phyloP scores from a whole-genome alignment of 1,284 basidiomycete species.

The Kwoniella shivajii region DNA sequence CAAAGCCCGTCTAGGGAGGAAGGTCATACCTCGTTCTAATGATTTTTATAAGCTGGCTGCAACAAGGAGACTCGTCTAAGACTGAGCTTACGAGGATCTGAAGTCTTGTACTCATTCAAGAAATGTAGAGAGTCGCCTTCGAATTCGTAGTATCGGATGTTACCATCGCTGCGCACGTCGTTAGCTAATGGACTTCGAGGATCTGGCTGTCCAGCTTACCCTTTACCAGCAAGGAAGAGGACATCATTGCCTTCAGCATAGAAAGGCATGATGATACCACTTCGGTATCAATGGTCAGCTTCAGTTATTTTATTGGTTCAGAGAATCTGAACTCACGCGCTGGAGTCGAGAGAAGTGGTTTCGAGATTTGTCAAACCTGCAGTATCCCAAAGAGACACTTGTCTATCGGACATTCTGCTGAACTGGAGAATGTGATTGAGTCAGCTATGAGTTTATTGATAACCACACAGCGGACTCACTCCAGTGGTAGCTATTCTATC shows the following conservation, averaged over 20 bases:
- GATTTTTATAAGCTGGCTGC: background rate
- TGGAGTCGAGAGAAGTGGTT: constrained; percentile 78
- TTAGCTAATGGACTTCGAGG: constrained; percentile 27
- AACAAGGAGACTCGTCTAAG: background rate
- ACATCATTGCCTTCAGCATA: constrained; percentile 90
- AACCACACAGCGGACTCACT: constrained; percentile 27
- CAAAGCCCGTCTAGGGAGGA: constrained; percentile 87
- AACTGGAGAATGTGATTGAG: constrained; percentile 59
- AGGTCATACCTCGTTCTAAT: constrained; percentile 87
- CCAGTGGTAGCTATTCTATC: constrained; percentile 90
- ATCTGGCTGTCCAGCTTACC: constrained; percentile 46
- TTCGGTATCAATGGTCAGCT: constrained; percentile 7
- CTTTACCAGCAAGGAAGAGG: constrained; percentile 78
- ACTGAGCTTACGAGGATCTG: constrained; percentile 64
- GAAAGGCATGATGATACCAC: constrained; percentile 96
- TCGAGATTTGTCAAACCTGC: constrained; percentile 71
- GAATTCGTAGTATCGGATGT: constrained; percentile 94
- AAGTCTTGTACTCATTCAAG: constrained; percentile 84
- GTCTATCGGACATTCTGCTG: constrained; percentile 90
- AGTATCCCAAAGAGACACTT: constrained; percentile 85
- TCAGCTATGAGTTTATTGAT: background rate
- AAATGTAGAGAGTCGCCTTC: constrained; percentile 80
- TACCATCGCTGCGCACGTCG: constrained; percentile 70
- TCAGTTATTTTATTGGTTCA: background rate
- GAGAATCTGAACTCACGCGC: constrained; percentile 56